phyloP scores from a whole-genome alignment of 1,284 basidiomycete genomes.

The Trichosporon sp. region DNA sequence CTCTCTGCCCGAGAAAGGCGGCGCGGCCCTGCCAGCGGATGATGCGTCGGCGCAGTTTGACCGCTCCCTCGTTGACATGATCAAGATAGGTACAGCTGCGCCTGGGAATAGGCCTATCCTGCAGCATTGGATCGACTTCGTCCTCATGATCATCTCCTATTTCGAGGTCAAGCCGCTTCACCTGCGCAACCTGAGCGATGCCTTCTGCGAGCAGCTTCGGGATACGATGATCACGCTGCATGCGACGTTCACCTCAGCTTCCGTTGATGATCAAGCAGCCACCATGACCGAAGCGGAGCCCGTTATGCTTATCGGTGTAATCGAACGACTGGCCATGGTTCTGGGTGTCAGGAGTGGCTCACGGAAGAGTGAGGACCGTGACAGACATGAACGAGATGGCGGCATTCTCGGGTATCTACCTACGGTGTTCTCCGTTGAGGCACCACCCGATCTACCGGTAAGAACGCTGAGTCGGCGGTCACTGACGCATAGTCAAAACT shows the following conservation, averaged over 20 bases:
- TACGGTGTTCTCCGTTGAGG: constrained; percentile 46
- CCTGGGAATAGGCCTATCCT: constrained; percentile 68
- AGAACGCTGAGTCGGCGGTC: neutral
- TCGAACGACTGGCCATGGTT: constrained; percentile 71
- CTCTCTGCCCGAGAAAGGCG: constrained; percentile 15
- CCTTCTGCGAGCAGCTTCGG: constrained; percentile 69
- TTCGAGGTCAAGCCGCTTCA: constrained; percentile 55
- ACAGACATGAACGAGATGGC: constrained; percentile 47
- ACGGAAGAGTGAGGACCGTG: constrained; percentile 39
- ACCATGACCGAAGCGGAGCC: constrained; percentile 72
- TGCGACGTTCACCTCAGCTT: constrained; percentile 38
- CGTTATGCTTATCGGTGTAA: constrained; percentile 70
- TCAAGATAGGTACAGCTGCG: constrained; percentile 71
- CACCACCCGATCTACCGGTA: constrained; percentile 27
- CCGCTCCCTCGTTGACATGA: constrained; percentile 61
- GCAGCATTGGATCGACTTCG: constrained; percentile 95
- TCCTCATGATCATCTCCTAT: constrained; percentile 77
- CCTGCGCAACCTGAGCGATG: constrained; percentile 73
- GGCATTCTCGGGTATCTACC: constrained; percentile 47
- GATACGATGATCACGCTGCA: constrained; percentile 49
- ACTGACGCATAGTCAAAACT: constrained; percentile 15
- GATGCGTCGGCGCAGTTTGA: constrained; percentile 20
- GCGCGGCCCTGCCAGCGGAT: neutral
- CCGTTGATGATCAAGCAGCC: constrained; percentile 38
- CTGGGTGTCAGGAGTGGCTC: constrained; percentile 39